Evolutionary conservation across 805 yeast species (phyloP), one percentile per base, ranked within the genome.

Genomic region (Ogataea chonburiensis): DNA sequence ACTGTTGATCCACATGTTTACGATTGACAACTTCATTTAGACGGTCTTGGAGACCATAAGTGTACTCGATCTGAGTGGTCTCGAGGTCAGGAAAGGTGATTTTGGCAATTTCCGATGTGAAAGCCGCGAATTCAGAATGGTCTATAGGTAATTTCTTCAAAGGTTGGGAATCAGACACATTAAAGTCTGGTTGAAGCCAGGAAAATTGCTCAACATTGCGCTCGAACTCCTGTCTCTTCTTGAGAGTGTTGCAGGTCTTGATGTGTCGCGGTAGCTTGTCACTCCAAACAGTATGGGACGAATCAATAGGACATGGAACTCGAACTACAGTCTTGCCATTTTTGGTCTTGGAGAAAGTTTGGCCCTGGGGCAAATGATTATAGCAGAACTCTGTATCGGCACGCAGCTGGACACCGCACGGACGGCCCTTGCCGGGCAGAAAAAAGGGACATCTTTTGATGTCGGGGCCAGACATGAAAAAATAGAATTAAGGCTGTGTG

Each of bases 1-100:
- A 71, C 56, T 88, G 97, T 56, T 88, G 97, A 3, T 71, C 55
- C 1, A 91, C 82, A 61, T 88, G 96, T 52, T 87, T 87, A 43
- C 70, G 73, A 55, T 79, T 77, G 15, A 64, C 65, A 20, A 79
- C 58, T 46, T 75, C 73, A 4, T 60, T 60, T 30, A 75, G 62
- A 40, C 88, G 63, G 7, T 55, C 51, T 13, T 62, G 55, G 23
- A 71, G 61, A 47, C 71, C 72, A 10, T 41, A 45, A 7, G 34
- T 41, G 36, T 46, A 54, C 9, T 48, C 46, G 7, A 43, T 30
- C 31, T 60, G 53, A 15, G 45, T 40, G 14, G 53, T 38, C 7
- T 25, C 32, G n/a, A 49, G 43, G 3, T 36, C 38, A 3, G 29
- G 40, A 5, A 20, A 14, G 22, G 49, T 43, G 9, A 24, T 12